Evolutionary conservation across 2,329 filamentous ascomycete species (phyloP), one percentile per base, ranked within the genome.

Genomic region (Sordariomycetes sp.): DNA sequence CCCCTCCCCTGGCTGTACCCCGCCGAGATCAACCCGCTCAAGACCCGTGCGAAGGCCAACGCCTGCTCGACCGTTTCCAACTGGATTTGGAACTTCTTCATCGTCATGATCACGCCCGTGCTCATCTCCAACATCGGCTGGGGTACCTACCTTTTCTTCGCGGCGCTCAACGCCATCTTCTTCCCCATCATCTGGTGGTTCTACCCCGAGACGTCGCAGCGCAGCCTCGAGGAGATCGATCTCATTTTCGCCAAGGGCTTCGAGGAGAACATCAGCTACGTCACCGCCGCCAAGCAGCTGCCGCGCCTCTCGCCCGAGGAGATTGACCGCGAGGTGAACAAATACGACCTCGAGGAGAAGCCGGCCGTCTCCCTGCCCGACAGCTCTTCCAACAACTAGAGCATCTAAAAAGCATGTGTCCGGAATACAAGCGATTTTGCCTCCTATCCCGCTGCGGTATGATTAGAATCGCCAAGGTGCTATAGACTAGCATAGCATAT

Each of bases 101-200:
- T 84, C 60, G 81, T 81, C 0, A 91, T 91, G 74, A 89, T 90
- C 73, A 90, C 88, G 0, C 85, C 87, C 0, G 90, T 90, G 69
- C 90, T 91, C 61, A 72, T 86, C 4, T 69, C 78, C 52, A 73
- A 75, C 17, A 78, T 73, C 7, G 68, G 67, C 3, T 79, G 70
- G 64, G 76, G 77, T 10, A 76, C 76, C 0, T 84, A 84, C 61
- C 73, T 82, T 52, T 84, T 85, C 70, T 85, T 85, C 60, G 66
- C 67, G 4, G 65, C 65, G 25, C 72, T 77, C 53, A 72, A 74
- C 60, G 71, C 71, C 24, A 64, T 70, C 8, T 75, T 77, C 45
- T 65, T 75, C 10, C 69, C 74, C 6, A 69, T 71, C 15, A 75
- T 74, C 4, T 77, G 76, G 63, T 68, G 76, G 60, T 68, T 75